Percentiles rank a stretch among this genome's conserved stretches.
Conservation (phyloP, 2,329 filamentous ascomycete species). For the Akanthomyces lecanii region DNA sequence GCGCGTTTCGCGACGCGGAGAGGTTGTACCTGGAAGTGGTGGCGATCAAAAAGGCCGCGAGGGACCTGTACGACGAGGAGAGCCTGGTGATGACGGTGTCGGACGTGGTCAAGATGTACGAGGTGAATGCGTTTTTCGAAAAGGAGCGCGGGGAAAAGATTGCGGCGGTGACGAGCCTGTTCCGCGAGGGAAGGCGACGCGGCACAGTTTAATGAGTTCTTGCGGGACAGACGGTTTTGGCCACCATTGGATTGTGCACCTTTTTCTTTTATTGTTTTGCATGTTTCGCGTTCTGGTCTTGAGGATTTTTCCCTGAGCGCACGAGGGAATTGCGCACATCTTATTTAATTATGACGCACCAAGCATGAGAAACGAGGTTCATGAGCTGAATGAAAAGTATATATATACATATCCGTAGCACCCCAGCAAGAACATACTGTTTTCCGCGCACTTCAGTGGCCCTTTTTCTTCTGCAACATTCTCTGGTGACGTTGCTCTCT, state of each 20-base stretch:
- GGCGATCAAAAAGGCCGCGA: slow-evolving; percentile 22
- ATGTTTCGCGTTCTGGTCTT: no score
- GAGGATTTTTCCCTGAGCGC: no score
- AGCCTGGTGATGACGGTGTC: slow-evolving; percentile 23
- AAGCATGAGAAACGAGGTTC: no score
- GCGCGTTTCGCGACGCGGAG: slow-evolving; percentile 24
- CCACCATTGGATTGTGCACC: no score
- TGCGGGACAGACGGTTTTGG: background rate
- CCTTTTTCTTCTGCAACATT: no score
- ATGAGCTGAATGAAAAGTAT: no score
- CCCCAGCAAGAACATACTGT: no score
- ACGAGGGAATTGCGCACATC: no score
- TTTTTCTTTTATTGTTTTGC: background rate
- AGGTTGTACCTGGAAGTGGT: slow-evolving; percentile 26
- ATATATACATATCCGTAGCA: no score
- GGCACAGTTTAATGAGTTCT: background rate
- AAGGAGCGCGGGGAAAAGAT: slow-evolving; percentile 22
- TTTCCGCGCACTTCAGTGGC: no score
- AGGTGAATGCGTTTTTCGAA: slow-evolving; percentile 26
- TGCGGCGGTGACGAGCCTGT: background rate
- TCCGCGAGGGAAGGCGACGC: background rate
- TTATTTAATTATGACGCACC: no score
- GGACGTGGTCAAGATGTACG: slow-evolving; percentile 28
- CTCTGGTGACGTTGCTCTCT: no score
- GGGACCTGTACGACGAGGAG: slow-evolving; percentile 23